phyloP scores from a whole-genome alignment of 257 asterid genomes.

The Ocimum tenuiflorum region DNA sequence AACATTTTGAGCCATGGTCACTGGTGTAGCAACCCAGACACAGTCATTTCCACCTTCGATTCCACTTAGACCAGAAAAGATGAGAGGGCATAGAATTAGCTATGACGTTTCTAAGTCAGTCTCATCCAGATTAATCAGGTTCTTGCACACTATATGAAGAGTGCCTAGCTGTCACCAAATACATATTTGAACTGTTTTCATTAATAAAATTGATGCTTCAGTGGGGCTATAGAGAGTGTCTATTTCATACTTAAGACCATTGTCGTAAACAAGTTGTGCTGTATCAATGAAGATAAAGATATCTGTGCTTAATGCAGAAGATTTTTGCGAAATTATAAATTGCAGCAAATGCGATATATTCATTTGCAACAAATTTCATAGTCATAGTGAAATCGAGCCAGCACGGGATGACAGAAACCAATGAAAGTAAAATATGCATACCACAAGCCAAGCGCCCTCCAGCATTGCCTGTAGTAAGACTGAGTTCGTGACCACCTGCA shows the following conservation, averaged over 20 bases:
- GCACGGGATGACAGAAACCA: constrained; percentile 3
- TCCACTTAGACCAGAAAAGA: not conserved
- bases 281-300: not conserved
- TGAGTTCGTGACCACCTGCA: constrained; percentile 93
- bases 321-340: not conserved
- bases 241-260: not conserved
- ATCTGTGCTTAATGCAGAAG: not conserved
- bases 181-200: not conserved
- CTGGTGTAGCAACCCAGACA: not conserved
- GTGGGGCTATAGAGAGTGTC: not conserved
- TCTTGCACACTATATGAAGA: not conserved
- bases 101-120: not conserved
- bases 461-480: constrained; percentile 88
- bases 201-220: not conserved
- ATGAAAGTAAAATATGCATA: constrained; percentile 27
- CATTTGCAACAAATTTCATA: not conserved
- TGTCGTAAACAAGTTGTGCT: not conserved
- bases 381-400: not conserved
- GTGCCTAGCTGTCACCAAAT: not conserved
- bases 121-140: not conserved
- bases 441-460: constrained; percentile 98
- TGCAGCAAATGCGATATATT: not conserved
- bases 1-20: not conserved
- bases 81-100: too few relatives aligned
- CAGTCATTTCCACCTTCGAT: not conserved